Base-by-base conservation (phyloP, 1,139 yeast genomes). In the Blastobotrys ciferrii region DNA sequence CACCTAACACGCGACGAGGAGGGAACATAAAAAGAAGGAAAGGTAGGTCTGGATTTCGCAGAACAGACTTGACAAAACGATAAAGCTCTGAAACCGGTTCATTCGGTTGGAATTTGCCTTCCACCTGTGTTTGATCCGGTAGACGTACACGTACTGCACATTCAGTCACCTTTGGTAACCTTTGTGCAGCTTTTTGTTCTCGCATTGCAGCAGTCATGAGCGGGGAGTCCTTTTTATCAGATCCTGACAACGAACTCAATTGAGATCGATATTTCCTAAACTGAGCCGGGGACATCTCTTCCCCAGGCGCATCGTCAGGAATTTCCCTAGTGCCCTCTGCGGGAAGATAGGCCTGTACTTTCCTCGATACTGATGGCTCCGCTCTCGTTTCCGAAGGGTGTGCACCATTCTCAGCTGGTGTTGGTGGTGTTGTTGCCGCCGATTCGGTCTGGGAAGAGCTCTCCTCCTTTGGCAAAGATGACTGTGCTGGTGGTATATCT, bases 81-180 rank as follows among this genome's bases (percentile, higher is more conserved):
- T 57, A 55, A 9, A 67, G 54, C 17, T 56, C 59, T 11, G 53
- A 59, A 4, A 64, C 54, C 1, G 61, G 59, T 32, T 67, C 70
- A 1, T 49, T 30, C 2, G 63, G 48, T 7, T 49, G 46, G 50
- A 67, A 67, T 5, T 54, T 55, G n/a, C 65, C 60, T 45, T 67
- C 63, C 1, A 66, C 41, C 23, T 61, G 63, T 1, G 66, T 56
- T 45, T 63, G 66, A 44, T 67, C 69, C 0, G 71, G 71, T 6
- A 67, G 52, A 25, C 67, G 53, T n/a, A 67, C 52, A 19, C 71
- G 53, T 7, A 66, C 51, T 5, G 52, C 46, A 25, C 56, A 50
- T 18, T 50, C 43, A 5, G 52, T 50, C 4, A 59, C 46, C 19
- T 57, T 52, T n/a, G 56, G 52, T 12, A 41, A 38, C 36, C 57